Percentiles rank a stretch among this genome's conserved stretches.
Conservation (phyloP, 768 basidiomycete species). For the Auricularia heimuer region DNA sequence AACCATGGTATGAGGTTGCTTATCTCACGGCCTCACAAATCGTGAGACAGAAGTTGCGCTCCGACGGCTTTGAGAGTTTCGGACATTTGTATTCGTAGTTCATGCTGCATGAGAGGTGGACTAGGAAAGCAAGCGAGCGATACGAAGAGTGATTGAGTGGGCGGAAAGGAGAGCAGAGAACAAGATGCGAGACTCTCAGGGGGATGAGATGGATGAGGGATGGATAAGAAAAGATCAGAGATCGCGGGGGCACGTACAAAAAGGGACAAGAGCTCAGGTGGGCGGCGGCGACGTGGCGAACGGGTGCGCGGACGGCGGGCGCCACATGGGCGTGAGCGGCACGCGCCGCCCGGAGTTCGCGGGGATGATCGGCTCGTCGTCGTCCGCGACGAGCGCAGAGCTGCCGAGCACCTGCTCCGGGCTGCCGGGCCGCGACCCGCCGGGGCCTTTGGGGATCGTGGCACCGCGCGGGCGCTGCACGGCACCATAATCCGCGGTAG, state of each 20-base stretch:
- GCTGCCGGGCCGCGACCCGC: slow-evolving; percentile 44
- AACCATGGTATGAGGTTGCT: too few relatives aligned
- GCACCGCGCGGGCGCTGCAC: slow-evolving; percentile 3
- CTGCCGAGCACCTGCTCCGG: slow-evolving; percentile 67
- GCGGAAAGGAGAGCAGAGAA: neutral
- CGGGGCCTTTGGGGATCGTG: slow-evolving; percentile 28
- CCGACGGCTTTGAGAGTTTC: neutral
- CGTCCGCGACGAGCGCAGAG: slow-evolving; percentile 66
- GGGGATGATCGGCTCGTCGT: slow-evolving; percentile 63
- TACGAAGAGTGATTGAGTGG: neutral
- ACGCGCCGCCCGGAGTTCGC: slow-evolving; percentile 32
- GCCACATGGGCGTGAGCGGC: neutral
- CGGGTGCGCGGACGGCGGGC: neutral
- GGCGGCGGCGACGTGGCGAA: neutral
- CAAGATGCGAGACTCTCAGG: neutral
- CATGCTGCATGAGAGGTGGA: neutral
- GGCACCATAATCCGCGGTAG: slow-evolving; percentile 20
- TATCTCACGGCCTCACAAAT: too few relatives aligned
- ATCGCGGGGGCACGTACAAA: neutral
- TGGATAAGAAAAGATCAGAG: neutral
- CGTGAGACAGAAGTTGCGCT: too few relatives aligned
- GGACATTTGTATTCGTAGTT: neutral
- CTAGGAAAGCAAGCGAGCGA: neutral
- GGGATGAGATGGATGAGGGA: neutral
- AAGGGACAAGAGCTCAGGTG: neutral